Conservation (phyloP, 2,329 filamentous ascomycete genomes). For the Hymenotorrendiella dingleyae region DNA sequence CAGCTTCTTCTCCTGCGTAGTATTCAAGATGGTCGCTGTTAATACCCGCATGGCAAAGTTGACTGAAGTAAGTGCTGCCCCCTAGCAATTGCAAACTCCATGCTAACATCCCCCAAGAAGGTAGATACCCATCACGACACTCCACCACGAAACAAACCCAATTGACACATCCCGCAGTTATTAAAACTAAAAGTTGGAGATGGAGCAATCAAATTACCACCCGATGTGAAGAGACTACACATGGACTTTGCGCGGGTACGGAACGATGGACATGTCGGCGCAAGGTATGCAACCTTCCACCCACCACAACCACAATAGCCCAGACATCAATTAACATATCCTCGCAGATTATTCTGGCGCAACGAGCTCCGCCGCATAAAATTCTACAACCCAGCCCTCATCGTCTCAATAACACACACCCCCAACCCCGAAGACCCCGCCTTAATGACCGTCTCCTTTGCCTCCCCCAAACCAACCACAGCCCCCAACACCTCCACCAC, state of each 20-base stretch:
- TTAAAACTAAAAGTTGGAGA: slow-evolving; percentile 72
- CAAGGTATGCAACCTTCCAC: slow-evolving; percentile 48
- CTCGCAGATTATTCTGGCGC: slow-evolving; percentile 78
- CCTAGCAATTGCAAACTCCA: slow-evolving; percentile 14
- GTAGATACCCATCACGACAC: slow-evolving; percentile 30
- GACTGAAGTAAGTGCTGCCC: slow-evolving; percentile 54
- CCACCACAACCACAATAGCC: not conserved
- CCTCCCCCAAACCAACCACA: slow-evolving; percentile 24
- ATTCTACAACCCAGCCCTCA: slow-evolving; percentile 83
- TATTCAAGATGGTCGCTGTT: slow-evolving; percentile 46
- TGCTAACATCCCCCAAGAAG: slow-evolving; percentile 32
- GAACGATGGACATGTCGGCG: slow-evolving; percentile 64
- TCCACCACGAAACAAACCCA: slow-evolving; percentile 8
- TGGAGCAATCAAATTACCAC: slow-evolving; percentile 75
- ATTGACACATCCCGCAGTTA: slow-evolving; percentile 45
- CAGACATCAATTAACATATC: slow-evolving; percentile 18
- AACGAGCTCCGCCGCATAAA: slow-evolving; percentile 79
- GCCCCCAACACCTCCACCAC: slow-evolving; percentile 30
- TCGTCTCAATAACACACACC: slow-evolving; percentile 75
- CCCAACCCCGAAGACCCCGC: slow-evolving; percentile 49
- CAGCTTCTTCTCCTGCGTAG: slow-evolving; percentile 1
- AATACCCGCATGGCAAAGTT: slow-evolving; percentile 69
- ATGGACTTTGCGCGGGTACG: slow-evolving; percentile 62
- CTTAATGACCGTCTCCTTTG: slow-evolving; percentile 60
- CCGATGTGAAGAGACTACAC: slow-evolving; percentile 68